Base-by-base conservation (phyloP, 257 asterid species). In the Solanum tarapatanum region DNA sequence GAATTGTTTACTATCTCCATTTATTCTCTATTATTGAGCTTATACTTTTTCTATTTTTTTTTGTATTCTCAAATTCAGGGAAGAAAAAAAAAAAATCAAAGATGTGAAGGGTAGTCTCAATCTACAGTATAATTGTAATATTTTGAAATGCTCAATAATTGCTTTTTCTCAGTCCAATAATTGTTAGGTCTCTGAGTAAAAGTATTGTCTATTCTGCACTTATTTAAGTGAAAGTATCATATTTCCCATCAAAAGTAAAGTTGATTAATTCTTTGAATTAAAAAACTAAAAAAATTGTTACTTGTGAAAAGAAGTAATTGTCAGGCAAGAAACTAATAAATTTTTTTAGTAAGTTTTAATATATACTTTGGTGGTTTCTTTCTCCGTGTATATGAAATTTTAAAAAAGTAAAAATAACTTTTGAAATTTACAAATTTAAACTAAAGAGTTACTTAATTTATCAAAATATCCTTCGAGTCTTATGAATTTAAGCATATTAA, bases 221-320 rank as follows among this genome's bases (percentile, higher is more conserved):
- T 79, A 26, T n/a, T 26, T 26, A 43, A 26, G 37, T 26, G 66
- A 79, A 80, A 80, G 85, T 45, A 26, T 45, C 66, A 28, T 30
- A 80, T 26, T 80, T 80, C 43, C 85, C 28, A 82, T 82, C 69
- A 82, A 82, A 82, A 82, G 43, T 82, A 82, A 82, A 82, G 85
- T 48, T 24, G 69, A 82, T 30, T 45, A 48, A 82, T 48, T 51
- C 43, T 48, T 48, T 80, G 41, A 80, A 48, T 82, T 9, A 48
- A 28, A 76, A 48, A 11, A 45, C 6, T 48, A 26, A 45, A 26
- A 82, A 74, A 11, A 76, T 37, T 21, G 83, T 76, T n/a, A 76
- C 83, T 39, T 82, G 11, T 82, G 69, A 82, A 82, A 82, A 82
- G 85, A 48, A 17, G 85, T 9, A 80, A 80, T 19, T 80, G 43